phyloP scores from a whole-genome alignment of 2,329 filamentous ascomycete species.

The Plenodomus lindquistii region DNA sequence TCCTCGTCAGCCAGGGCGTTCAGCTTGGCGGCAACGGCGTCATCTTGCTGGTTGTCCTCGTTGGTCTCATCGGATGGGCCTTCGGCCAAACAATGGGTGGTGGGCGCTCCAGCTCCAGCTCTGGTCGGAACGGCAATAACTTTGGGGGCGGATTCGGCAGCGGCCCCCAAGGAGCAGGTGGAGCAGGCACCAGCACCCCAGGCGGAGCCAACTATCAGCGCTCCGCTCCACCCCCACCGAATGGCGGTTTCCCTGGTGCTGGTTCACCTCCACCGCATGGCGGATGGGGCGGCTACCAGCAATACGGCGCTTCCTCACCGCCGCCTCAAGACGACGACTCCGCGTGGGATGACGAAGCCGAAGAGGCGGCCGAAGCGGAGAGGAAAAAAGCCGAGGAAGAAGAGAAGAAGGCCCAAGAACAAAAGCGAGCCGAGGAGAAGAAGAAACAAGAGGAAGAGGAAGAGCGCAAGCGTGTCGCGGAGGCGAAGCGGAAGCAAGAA shows the following conservation, averaged over 20 bases:
- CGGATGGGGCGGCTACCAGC: slow-evolving; percentile 35
- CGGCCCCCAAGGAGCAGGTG: slow-evolving; percentile 36
- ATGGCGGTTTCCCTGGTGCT: slow-evolving; percentile 39
- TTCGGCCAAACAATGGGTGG: slow-evolving; percentile 67
- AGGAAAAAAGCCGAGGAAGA: slow-evolving; percentile 56
- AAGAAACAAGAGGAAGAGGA: slow-evolving; percentile 70
- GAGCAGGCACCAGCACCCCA: slow-evolving; percentile 30
- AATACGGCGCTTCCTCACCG: slow-evolving; percentile 35
- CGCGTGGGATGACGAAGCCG: slow-evolving; percentile 41
- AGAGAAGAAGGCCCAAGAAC: slow-evolving; percentile 33
- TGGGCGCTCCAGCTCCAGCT: slow-evolving; percentile 43
- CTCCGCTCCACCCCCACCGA: slow-evolving; percentile 31
- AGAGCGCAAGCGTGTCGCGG: slow-evolving; percentile 38
- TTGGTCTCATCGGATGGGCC: slow-evolving; percentile 79
- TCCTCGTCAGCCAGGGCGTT: slow-evolving; percentile 63
- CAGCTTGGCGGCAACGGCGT: slow-evolving; percentile 69
- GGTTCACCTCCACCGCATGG: slow-evolving; percentile 38
- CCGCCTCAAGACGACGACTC: slow-evolving; percentile 35
- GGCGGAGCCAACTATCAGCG: slow-evolving; percentile 36
- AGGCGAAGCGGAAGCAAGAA: slow-evolving; percentile 52
- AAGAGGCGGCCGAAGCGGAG: slow-evolving; percentile 49
- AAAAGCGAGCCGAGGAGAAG: slow-evolving; percentile 45
- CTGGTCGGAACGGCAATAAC: slow-evolving; percentile 30
- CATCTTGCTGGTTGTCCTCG: slow-evolving; percentile 69
- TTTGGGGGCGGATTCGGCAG: slow-evolving; percentile 31